phyloP scores from a whole-genome alignment of 140 eudicot species.

The Oenanthe javanica region DNA sequence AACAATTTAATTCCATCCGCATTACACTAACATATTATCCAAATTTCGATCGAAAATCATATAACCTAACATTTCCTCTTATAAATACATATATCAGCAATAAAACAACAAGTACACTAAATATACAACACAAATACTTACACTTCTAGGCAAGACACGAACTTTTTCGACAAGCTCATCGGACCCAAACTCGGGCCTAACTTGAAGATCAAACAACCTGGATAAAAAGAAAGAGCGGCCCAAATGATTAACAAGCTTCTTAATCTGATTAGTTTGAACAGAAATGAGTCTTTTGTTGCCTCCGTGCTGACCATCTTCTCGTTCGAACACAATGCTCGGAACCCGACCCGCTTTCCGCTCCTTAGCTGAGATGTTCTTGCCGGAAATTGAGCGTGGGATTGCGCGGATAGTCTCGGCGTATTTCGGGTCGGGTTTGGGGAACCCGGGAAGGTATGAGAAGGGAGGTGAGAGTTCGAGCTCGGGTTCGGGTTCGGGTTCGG shows the following conservation, averaged over 20 bases:
- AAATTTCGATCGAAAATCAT: no score
- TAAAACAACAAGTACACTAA: background rate
- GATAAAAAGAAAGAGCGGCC: conserved; percentile 67
- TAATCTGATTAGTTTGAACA: conserved; percentile 70
- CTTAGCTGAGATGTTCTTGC: conserved; percentile 56
- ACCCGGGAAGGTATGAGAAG: conserved; percentile 54
- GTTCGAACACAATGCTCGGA: conserved; percentile 85
- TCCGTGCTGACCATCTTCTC: conserved; percentile 89
- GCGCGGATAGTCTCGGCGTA: conserved; percentile 65
- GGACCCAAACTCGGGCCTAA: conserved; percentile 47
- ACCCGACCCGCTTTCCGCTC: conserved; percentile 80
- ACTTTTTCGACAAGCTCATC: conserved; percentile 68
- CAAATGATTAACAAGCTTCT: conserved; percentile 63
- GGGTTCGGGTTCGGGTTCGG: conserved; percentile 17
- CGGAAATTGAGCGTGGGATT: conserved; percentile 59
- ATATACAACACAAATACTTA: conserved; percentile 10
- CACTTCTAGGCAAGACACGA: conserved; percentile 79
- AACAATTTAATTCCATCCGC: no score
- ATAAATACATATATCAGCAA: no score
- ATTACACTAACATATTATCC: no score
- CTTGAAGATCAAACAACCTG: conserved; percentile 68
- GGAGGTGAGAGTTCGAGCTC: conserved; percentile 14
- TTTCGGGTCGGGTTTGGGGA: conserved; percentile 65
- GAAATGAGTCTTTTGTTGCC: conserved; percentile 87
- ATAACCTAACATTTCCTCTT: no score